Evolutionary conservation across 345 rosid species (phyloP).

Genomic region (Linum usitatissimum): DNA sequence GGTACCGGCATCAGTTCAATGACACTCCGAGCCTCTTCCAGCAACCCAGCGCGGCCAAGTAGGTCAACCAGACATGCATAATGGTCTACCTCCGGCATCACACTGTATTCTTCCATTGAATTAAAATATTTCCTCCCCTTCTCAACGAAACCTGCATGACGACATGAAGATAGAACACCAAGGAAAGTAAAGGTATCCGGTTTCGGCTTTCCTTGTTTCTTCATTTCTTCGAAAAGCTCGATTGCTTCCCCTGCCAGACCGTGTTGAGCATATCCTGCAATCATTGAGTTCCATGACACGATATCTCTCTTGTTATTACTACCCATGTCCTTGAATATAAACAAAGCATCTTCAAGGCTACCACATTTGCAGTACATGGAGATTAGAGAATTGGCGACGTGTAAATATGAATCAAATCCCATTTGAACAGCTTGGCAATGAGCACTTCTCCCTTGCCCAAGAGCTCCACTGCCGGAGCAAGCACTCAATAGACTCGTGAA

Average conservation of each 20-base stretch:
- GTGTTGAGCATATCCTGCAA: conserved; percentile 77
- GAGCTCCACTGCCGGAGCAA: conserved; percentile 69
- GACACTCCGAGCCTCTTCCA: conserved; percentile 57
- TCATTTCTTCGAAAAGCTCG: conserved; percentile 58
- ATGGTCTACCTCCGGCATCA: conserved; percentile 57
- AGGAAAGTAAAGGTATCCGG: conserved; percentile 76
- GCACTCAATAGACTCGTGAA: conserved; percentile 68
- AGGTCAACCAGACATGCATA: conserved; percentile 89
- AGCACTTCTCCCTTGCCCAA: conserved; percentile 67
- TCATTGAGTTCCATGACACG: conserved; percentile 94
- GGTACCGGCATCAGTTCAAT: conserved; percentile 50
- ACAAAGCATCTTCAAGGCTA: conserved; percentile 35
- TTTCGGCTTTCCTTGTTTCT: conserved; percentile 17
- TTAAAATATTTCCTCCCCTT: conserved; percentile 46
- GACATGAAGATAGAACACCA: conserved; percentile 76
- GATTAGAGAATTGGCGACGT: conserved; percentile 59
- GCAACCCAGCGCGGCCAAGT: conserved; percentile 65
- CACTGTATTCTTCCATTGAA: conserved; percentile 43
- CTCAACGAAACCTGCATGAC: conserved; percentile 68
- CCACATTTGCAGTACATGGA: conserved; percentile 90
- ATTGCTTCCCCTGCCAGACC: conserved; percentile 53
- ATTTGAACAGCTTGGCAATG: conserved; percentile 56
- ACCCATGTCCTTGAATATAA: conserved; percentile 32
- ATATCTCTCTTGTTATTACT: conserved; percentile 28
- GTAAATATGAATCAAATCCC: conserved; percentile 52